Conservation (phyloP, 345 rosid genomes). For the Mangifera indica region DNA sequence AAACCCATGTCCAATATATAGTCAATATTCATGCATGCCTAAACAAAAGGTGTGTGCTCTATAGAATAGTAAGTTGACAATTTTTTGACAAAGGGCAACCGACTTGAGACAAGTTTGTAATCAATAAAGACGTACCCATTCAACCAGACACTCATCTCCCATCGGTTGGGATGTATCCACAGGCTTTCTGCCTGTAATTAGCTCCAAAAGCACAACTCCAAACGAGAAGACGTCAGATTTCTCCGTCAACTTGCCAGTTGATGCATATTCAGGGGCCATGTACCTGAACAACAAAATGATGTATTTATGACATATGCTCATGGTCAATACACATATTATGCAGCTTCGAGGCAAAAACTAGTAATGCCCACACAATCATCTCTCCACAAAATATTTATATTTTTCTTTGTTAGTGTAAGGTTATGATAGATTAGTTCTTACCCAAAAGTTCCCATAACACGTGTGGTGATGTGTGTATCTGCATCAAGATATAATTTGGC, state of each 20-base stretch:
- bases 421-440: slow-evolving; percentile 32
- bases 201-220: slow-evolving; percentile 93
- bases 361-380: not conserved
- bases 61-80: not conserved
- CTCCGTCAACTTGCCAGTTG: slow-evolving; percentile 92
- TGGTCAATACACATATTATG: not conserved
- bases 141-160: slow-evolving; percentile 97
- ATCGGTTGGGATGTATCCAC: slow-evolving; percentile 81
- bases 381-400: not conserved
- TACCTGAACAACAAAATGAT: slow-evolving; percentile 49
- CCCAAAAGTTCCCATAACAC: slow-evolving; percentile 99
- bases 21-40: slow-evolving; percentile 4
- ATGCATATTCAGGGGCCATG: slow-evolving; percentile 98
- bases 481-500: slow-evolving; percentile 90
- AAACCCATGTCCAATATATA: not conserved
- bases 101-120: slow-evolving; percentile 1
- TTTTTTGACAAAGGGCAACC: not conserved
- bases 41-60: not conserved
- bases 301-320: slow-evolving; percentile 7
- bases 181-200: slow-evolving; percentile 94
- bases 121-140: slow-evolving; percentile 62
- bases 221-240: slow-evolving; percentile 93
- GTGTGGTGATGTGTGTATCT: slow-evolving; percentile 83
- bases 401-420: not conserved
- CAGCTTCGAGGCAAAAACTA: slow-evolving; percentile 10